These are phyloP conservation scores for Hericium erinaceus DNA, from an alignment of 768 basidiomycete species.

Conservation along the genomic window DNA sequence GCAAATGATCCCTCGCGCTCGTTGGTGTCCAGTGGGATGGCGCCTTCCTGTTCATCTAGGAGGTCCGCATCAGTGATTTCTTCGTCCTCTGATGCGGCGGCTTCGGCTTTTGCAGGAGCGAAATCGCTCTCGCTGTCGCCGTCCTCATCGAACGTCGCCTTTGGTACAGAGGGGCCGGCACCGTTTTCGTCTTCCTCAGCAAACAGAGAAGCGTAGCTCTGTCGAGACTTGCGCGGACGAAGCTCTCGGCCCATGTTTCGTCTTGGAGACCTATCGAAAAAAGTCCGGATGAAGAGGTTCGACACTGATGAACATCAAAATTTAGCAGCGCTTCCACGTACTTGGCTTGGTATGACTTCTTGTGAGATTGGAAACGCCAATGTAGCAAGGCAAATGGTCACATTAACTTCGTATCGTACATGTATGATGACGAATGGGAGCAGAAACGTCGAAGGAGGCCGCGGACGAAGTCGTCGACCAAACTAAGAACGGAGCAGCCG, in stretches of 20 bases:
- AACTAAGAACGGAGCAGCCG: no score
- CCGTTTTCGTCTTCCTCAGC: conserved; percentile 24
- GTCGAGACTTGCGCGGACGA: conserved; percentile 43
- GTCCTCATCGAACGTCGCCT: conserved; percentile 22
- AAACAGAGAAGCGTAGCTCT: conserved; percentile 37
- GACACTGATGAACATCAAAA: no score
- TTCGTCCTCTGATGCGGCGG: conserved; percentile 23
- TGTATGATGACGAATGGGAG: no score
- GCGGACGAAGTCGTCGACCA: no score
- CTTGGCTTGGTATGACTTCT: not conserved
- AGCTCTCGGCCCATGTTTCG: conserved; percentile 29
- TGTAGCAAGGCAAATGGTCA: no score
- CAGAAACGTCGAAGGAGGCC: no score
- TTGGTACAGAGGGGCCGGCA: conserved; percentile 31
- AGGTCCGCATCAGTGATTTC: conserved; percentile 21
- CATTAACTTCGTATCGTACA: no score
- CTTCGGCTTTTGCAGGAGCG: conserved; percentile 31
- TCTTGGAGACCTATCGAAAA: not conserved
- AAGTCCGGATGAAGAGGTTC: no score
- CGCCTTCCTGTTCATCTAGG: conserved; percentile 17
- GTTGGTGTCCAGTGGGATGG: conserved; percentile 9
- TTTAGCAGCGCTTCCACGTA: no score
- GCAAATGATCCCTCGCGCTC: conserved; percentile 4
- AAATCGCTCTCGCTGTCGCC: conserved; percentile 48
- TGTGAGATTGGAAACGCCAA: not conserved